Conservation (phyloP, 345 rosid species). For the Zanthoxylum bungeanum region DNA sequence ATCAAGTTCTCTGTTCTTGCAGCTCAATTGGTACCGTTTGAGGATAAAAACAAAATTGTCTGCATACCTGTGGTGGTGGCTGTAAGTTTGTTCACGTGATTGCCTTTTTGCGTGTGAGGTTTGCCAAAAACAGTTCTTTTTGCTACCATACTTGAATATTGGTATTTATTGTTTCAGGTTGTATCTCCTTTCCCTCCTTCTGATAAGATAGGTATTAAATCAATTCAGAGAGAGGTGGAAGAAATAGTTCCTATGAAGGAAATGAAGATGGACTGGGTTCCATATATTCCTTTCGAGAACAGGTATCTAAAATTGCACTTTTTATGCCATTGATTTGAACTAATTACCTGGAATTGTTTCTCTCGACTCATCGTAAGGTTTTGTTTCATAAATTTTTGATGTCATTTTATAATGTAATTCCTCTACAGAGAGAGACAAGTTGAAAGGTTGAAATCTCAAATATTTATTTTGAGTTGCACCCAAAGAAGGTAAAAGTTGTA, state of each 20-base stretch:
- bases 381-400: constrained; percentile 11
- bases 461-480: constrained; percentile 72
- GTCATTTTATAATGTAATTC: constrained; percentile 14
- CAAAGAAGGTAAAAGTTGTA: constrained; percentile 66
- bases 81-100: constrained; percentile 45
- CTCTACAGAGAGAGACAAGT: constrained; percentile 73
- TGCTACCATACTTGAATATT: not conserved
- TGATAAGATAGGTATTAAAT: constrained; percentile 92
- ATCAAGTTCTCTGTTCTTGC: constrained; percentile 29
- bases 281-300: constrained; percentile 80
- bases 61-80: constrained; percentile 81
- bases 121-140: not conserved
- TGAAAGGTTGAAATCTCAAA: constrained; percentile 67
- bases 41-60: constrained; percentile 47
- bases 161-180: constrained; percentile 45
- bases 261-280: constrained; percentile 99
- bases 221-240: constrained; percentile 93
- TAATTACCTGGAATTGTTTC: constrained; percentile 11
- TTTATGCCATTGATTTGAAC: not conserved
- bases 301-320: constrained; percentile 46
- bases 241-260: constrained; percentile 97
- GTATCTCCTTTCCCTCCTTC: constrained; percentile 93
- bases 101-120: not conserved
- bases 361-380: not conserved
- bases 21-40: constrained; percentile 83